Percentiles rank a stretch among this genome's conserved stretches.
Conservation (phyloP, 129 eudicot species). For the Mikania micrantha region DNA sequence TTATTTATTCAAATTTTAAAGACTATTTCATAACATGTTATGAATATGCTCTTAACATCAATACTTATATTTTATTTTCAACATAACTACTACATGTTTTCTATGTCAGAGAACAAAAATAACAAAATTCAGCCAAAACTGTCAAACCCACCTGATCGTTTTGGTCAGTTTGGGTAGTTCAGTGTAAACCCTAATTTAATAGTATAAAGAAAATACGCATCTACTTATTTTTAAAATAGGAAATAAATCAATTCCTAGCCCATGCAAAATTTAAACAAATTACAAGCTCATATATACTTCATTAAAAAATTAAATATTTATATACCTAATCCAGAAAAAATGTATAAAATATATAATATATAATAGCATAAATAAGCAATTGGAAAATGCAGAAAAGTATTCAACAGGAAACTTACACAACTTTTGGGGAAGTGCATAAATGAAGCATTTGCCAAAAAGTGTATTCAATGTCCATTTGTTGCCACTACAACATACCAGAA, state of each 20-base stretch:
- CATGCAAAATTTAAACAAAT: background rate
- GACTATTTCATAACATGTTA: background rate
- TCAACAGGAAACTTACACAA: slow-evolving; percentile 68
- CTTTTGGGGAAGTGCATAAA: slow-evolving; percentile 95
- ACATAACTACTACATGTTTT: background rate
- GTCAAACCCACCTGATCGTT: background rate
- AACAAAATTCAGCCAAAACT: background rate
- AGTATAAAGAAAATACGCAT: background rate
- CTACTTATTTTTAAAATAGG: background rate
- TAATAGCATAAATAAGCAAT: background rate
- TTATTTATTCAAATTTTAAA: background rate
- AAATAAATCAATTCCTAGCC: background rate
- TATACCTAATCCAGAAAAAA: slow-evolving; percentile 2
- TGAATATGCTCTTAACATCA: background rate
- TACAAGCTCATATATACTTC: background rate
- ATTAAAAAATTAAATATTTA: background rate
- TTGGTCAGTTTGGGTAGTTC: background rate
- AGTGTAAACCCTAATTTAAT: background rate
- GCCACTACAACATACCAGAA: slow-evolving; percentile 66
- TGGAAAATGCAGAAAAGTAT: background rate
- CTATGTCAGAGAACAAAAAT: background rate
- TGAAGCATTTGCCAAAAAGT: slow-evolving; percentile 99
- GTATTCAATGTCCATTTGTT: slow-evolving; percentile 98
- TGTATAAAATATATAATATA: background rate
- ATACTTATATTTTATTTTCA: background rate